Evolutionary conservation across 2,329 filamentous ascomycete species (phyloP).

Genomic region (Arthrinium phaeospermum): DNA sequence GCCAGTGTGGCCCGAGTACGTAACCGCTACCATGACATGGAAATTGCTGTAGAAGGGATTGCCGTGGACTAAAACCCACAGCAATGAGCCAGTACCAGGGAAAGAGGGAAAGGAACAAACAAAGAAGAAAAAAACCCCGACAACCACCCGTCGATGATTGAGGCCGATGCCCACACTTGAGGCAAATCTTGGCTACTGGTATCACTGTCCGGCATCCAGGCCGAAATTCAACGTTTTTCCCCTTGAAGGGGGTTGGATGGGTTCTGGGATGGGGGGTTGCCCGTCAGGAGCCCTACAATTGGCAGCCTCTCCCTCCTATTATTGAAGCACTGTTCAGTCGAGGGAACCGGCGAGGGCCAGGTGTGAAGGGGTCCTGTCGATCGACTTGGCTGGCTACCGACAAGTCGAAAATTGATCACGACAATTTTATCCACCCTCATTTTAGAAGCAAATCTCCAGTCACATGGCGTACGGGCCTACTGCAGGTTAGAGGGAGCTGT

Average conservation of each 20-base stretch:
- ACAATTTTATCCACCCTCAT: constrained; percentile 29
- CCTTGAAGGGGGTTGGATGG: neutral
- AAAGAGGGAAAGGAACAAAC: constrained; percentile 12
- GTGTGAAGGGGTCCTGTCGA: constrained; percentile 6
- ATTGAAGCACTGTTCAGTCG: constrained; percentile 12
- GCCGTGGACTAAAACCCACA: constrained; percentile 13
- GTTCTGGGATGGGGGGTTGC: neutral
- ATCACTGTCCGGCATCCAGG: neutral
- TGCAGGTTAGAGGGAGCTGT: constrained; percentile 28
- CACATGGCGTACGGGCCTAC: constrained; percentile 31
- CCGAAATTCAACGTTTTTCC: constrained; percentile 16
- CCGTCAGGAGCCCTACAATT: constrained; percentile 3
- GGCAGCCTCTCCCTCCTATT: neutral
- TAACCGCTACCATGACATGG: constrained; percentile 1
- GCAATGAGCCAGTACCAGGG: constrained; percentile 11
- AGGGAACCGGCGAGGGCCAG: neutral
- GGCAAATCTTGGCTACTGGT: neutral
- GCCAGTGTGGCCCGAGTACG: neutral
- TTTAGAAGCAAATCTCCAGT: constrained; percentile 31
- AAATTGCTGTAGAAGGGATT: constrained; percentile 14
- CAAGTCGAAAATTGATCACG: constrained; percentile 22
- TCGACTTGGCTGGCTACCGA: constrained; percentile 9
- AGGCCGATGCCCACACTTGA: neutral
- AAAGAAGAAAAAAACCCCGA: constrained; percentile 5
- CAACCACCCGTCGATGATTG: neutral